These are phyloP conservation scores for Rhynchospora breviuscula DNA, from an alignment of 176 grass and related monocot species.

Conservation along the genomic window DNA sequence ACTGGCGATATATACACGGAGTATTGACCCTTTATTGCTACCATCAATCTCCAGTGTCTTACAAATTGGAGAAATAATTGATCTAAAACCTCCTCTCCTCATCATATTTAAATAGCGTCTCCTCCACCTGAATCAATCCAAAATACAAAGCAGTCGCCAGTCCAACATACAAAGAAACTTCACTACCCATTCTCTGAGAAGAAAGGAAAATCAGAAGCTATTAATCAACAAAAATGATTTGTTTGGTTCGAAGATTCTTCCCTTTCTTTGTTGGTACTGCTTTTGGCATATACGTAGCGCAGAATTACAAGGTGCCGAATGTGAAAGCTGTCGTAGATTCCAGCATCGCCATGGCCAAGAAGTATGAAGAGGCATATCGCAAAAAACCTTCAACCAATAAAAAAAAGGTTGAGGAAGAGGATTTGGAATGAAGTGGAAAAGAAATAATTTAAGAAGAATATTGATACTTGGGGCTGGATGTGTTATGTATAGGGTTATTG, in stretches of 20 bases:
- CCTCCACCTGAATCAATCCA: background rate
- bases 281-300: conserved; percentile 43
- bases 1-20: background rate
- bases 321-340: conserved; percentile 26
- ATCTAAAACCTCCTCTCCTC: background rate
- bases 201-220: background rate
- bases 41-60: background rate
- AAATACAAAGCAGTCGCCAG: background rate
- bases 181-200: background rate
- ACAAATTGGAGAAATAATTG: background rate
- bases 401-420: conserved; percentile 12
- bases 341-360: conserved; percentile 31
- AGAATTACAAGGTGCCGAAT: conserved; percentile 68
- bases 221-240: conserved; percentile 15
- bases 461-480: background rate
- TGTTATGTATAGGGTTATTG: background rate
- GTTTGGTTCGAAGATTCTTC: conserved; percentile 40
- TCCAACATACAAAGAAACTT: background rate
- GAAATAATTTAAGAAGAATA: background rate
- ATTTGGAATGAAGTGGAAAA: background rate
- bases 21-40: background rate
- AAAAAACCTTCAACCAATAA: conserved; percentile 17
- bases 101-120: background rate
- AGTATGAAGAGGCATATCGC: conserved; percentile 64
- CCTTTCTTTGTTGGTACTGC: conserved; percentile 46